Percentiles rank a stretch among this genome's conserved stretches.
phyloP scores from a whole-genome alignment of 768 basidiomycete species.

The Trametes gibbosa region DNA sequence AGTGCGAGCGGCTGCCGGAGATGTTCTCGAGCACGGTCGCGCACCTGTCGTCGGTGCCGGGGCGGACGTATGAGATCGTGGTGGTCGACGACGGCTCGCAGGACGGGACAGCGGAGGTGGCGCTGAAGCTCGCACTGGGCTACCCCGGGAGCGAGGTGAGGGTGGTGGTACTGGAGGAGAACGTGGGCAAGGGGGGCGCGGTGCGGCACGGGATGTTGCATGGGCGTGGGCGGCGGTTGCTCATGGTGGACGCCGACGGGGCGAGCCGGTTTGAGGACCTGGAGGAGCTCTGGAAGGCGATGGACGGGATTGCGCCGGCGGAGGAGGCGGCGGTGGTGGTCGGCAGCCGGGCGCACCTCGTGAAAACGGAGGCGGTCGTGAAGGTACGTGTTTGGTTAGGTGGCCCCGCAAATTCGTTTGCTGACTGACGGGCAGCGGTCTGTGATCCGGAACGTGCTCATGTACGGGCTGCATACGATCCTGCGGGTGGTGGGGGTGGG shows the following conservation, averaged over 20 bases:
- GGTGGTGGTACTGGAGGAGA: slow-evolving; percentile 73
- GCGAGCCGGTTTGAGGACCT: slow-evolving; percentile 87
- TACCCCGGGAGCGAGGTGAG: slow-evolving; percentile 63
- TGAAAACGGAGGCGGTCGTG: slow-evolving; percentile 89
- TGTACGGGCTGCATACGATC: slow-evolving; percentile 91
- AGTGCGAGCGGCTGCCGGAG: slow-evolving; percentile 71
- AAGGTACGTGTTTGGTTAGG: too few species aligned
- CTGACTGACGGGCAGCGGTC: slow-evolving; percentile 59
- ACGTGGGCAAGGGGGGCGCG: slow-evolving; percentile 91
- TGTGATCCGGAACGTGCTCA: slow-evolving; percentile 82
- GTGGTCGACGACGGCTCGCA: slow-evolving; percentile 88
- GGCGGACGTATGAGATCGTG: slow-evolving; percentile 73
- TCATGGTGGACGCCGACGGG: slow-evolving; percentile 95
- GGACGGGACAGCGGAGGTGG: slow-evolving; percentile 68
- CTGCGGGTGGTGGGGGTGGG: slow-evolving; percentile 86
- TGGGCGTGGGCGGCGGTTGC: slow-evolving; percentile 67
- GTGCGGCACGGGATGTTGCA: slow-evolving; percentile 90
- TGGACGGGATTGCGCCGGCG: slow-evolving; percentile 54
- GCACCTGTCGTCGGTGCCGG: slow-evolving; percentile 42
- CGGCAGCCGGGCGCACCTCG: slow-evolving; percentile 91
- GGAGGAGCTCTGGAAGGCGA: slow-evolving; percentile 69
- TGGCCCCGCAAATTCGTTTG: background rate
- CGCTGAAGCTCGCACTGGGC: slow-evolving; percentile 59
- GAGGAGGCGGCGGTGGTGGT: slow-evolving; percentile 63
- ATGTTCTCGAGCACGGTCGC: slow-evolving; percentile 81